Evolutionary conservation across 1,284 basidiomycete species (phyloP).

Genomic region (Ceratobasidium sp.): DNA sequence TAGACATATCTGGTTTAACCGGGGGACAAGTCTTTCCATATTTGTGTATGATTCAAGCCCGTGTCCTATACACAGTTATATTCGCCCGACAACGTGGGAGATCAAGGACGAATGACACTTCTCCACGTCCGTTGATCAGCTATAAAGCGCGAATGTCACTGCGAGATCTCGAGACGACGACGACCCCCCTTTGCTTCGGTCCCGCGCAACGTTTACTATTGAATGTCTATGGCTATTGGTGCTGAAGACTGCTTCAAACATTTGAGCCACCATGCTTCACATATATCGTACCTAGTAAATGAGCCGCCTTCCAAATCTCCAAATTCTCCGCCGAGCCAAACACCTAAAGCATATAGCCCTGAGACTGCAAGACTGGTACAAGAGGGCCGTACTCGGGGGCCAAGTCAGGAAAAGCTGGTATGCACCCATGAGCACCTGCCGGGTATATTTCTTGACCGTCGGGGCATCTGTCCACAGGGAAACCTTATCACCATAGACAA

Average conservation of each 20-base stretch:
- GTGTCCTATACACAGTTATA: background rate
- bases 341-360: background rate
- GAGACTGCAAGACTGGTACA: background rate
- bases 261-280: slow-evolving; percentile 5
- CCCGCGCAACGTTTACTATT: background rate
- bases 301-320: background rate
- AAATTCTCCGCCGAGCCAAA: background rate
- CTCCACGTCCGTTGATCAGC: background rate
- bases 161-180: background rate
- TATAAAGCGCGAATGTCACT: background rate
- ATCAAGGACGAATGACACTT: background rate
- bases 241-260: background rate
- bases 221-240: background rate
- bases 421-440: background rate
- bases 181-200: background rate
- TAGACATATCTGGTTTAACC: no score
- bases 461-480: background rate
- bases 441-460: background rate
- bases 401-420: background rate
- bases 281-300: background rate
- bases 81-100: background rate
- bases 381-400: background rate
- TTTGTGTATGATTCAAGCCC: no score
- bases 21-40: no score
- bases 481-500: background rate